These are phyloP conservation scores for Fusarium devonianum DNA, from an alignment of 2,329 filamentous ascomycete species.

Conservation along the genomic window DNA sequence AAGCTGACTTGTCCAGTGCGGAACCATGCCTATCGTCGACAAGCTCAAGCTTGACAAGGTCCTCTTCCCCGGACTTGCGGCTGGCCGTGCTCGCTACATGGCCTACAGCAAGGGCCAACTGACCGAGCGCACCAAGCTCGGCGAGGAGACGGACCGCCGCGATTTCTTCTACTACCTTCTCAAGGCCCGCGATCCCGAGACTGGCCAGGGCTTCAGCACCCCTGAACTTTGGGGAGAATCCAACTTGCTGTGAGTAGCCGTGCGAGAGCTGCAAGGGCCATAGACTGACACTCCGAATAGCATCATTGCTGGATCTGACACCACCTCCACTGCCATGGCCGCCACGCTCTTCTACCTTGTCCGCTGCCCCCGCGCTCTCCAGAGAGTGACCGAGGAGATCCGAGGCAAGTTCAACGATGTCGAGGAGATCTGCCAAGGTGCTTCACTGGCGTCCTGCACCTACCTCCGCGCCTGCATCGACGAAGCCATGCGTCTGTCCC, in stretches of 20 bases:
- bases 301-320: conserved; percentile 76
- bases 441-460: conserved; percentile 57
- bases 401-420: conserved; percentile 57
- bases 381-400: conserved; percentile 59
- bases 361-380: conserved; percentile 57
- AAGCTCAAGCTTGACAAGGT: conserved; percentile 71
- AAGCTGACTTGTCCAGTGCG: conserved; percentile 58
- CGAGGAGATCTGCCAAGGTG: conserved; percentile 63
- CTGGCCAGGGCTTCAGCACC: conserved; percentile 69
- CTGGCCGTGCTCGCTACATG: conserved; percentile 73
- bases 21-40: conserved; percentile 74
- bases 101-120: conserved; percentile 73
- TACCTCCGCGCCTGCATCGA: conserved; percentile 71
- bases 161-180: conserved; percentile 81
- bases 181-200: conserved; percentile 74
- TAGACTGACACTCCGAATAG: conserved; percentile 42
- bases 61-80: conserved; percentile 71
- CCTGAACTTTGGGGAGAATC: conserved; percentile 75
- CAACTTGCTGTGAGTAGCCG: conserved; percentile 63
- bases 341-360: conserved; percentile 69
- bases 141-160: conserved; percentile 70
- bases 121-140: conserved; percentile 69
- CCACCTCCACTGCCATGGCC: conserved; percentile 72
- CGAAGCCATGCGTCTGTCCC: conserved; percentile 69
- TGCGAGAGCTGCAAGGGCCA: not conserved